These are phyloP conservation scores for Dothiorella sarmentorum DNA, from an alignment of 2,329 filamentous ascomycete species.

Conservation along the genomic window DNA sequence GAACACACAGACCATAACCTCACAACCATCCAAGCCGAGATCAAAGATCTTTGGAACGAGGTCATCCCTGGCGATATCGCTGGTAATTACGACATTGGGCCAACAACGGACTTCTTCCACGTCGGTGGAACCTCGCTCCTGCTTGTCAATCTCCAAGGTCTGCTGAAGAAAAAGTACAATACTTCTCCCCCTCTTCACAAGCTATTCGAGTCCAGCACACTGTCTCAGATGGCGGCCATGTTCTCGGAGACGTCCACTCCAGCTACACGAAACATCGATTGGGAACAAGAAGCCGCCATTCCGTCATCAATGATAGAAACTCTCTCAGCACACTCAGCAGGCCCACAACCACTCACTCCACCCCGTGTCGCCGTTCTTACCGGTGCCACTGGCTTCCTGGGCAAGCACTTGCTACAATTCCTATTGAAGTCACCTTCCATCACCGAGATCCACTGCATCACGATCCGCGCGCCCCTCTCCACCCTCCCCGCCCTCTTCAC, in stretches of 20 bases:
- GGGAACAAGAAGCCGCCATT: constrained; percentile 23
- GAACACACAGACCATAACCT: no score
- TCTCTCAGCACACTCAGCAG: not conserved
- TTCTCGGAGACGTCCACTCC: no score
- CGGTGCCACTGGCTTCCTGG: constrained; percentile 19
- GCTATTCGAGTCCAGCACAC: constrained; percentile 10
- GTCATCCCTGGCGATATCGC: not conserved
- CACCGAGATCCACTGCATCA: constrained; percentile 18
- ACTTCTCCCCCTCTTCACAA: constrained; percentile 18
- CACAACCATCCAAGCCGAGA: no score
- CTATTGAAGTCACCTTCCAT: not conserved
- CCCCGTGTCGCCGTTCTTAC: constrained; percentile 20
- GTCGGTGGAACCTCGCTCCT: constrained; percentile 38
- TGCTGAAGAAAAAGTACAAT: constrained; percentile 34
- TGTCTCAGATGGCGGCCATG: constrained; percentile 7
- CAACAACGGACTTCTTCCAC: constrained; percentile 31
- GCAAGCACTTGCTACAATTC: not conserved
- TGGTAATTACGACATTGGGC: not conserved
- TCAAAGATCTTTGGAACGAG: constrained; percentile 44
- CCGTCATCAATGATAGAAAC: no score
- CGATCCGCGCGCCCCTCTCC: no score
- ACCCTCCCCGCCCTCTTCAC: not conserved
- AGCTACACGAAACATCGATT: no score
- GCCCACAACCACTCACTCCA: not conserved
- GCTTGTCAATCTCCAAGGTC: constrained; percentile 30